A percentile compares a stretch with the other conserved stretches of the same genome.
phyloP scores from a whole-genome alignment of 2,329 filamentous ascomycete species.

The Cordyceps fumosorosea region DNA sequence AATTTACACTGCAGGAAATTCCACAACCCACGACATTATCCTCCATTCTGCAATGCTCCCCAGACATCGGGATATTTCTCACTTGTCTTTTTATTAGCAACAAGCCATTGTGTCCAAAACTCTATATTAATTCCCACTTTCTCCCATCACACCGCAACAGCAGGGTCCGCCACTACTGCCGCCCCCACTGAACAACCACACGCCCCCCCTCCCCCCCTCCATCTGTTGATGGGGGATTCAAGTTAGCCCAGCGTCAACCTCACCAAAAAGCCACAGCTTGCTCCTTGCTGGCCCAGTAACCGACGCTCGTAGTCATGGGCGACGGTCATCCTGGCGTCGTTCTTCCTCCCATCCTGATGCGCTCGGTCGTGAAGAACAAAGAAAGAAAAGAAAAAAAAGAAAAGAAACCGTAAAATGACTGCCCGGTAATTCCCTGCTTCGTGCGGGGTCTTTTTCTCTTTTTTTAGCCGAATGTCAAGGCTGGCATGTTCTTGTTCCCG shows the following conservation, averaged over 20 bases:
- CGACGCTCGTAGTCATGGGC: conserved; percentile 10
- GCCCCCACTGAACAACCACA: neutral
- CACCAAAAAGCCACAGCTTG: neutral
- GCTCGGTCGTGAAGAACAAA: neutral
- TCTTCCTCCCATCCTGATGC: neutral
- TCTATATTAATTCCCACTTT: neutral
- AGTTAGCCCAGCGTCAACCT: neutral
- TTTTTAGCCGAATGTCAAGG: neutral
- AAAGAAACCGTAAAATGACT: neutral
- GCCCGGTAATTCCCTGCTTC: neutral
- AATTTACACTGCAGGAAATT: neutral
- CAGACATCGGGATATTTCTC: neutral
- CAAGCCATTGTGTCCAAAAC: neutral
- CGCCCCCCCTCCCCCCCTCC: neutral
- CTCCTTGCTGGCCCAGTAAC: conserved; percentile 12
- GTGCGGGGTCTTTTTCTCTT: neutral
- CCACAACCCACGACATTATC: neutral
- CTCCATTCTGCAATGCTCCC: neutral
- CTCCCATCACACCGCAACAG: conserved; percentile 3
- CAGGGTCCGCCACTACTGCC: neutral
- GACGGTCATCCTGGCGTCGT: neutral
- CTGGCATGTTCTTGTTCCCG: neutral
- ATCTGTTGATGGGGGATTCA: too few relatives aligned
- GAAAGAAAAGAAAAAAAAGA: neutral
- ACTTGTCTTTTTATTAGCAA: neutral